These are phyloP conservation scores for Colletotrichum spinosum DNA, from an alignment of 2,329 filamentous ascomycete species.

Conservation along the genomic window DNA sequence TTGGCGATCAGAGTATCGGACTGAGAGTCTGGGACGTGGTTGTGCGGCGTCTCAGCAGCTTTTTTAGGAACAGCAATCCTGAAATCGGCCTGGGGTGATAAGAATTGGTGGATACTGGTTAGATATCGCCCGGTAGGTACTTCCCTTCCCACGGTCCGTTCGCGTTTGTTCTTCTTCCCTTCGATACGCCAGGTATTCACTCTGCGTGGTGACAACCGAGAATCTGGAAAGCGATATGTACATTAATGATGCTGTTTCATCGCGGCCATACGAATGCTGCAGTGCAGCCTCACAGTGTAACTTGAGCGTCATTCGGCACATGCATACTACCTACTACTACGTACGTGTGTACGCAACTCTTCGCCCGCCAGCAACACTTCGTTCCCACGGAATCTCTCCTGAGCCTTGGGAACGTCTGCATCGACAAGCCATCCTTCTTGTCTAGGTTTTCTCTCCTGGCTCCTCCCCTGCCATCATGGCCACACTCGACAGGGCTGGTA, in stretches of 20 bases:
- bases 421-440: background rate
- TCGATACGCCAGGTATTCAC: too few species aligned
- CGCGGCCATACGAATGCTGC: too few species aligned
- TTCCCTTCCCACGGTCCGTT: too few species aligned
- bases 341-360: too few species aligned
- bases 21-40: constrained; percentile 33
- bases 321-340: too few species aligned
- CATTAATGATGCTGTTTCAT: too few species aligned
- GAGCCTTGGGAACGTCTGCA: constrained; percentile 2
- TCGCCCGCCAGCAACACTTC: too few species aligned
- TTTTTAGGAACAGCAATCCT: constrained; percentile 34
- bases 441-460: constrained; percentile 2
- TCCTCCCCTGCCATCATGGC: constrained; percentile 5
- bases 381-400: background rate
- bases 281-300: too few species aligned
- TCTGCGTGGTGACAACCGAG: too few species aligned
- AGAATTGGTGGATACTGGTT: constrained; percentile 11
- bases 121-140: background rate
- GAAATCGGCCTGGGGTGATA: background rate
- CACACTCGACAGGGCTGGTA: constrained; percentile 17
- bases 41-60: constrained; percentile 37
- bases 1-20: constrained; percentile 36
- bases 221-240: too few species aligned
- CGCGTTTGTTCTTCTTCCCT: too few species aligned
- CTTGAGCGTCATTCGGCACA: too few species aligned